Conservation (phyloP, 1,284 basidiomycete genomes). For the Ceratobasidium theobromae region DNA sequence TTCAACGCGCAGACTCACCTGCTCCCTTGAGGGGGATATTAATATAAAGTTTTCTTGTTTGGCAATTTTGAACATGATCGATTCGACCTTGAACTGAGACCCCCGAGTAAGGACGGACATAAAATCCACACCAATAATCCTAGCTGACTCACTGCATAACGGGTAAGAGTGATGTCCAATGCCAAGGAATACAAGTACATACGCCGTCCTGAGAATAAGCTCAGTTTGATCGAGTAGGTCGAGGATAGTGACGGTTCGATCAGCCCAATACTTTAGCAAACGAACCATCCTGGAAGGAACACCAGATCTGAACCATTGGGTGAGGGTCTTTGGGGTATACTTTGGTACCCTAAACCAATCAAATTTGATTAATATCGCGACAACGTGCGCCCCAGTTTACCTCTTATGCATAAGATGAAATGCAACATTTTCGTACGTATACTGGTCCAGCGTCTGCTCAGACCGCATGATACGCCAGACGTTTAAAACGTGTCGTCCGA, state of each 20-base stretch:
- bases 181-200: slow-evolving; percentile 41
- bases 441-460: slow-evolving; percentile 76
- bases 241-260: slow-evolving; percentile 65
- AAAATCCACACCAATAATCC: slow-evolving; percentile 97
- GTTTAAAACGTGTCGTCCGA: slow-evolving; percentile 89
- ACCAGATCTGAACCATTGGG: slow-evolving; percentile 68
- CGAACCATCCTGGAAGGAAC: slow-evolving; percentile 56
- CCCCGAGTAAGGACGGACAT: slow-evolving; percentile 93
- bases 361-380: no score
- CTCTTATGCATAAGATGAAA: slow-evolving; percentile 76
- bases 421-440: slow-evolving; percentile 89
- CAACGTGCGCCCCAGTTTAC: no score
- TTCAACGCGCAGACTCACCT: slow-evolving; percentile 54
- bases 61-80: slow-evolving; percentile 96
- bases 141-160: slow-evolving; percentile 80
- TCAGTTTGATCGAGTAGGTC: slow-evolving; percentile 80
- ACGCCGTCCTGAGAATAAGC: slow-evolving; percentile 87
- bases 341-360: slow-evolving; percentile 63
- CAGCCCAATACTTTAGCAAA: slow-evolving; percentile 64
- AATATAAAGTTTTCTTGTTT: slow-evolving; percentile 94
- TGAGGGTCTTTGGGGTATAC: slow-evolving; percentile 68
- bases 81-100: slow-evolving; percentile 98
- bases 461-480: slow-evolving; percentile 90
- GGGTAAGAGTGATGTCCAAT: neutral
- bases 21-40: slow-evolving; percentile 79